Base-by-base conservation (phyloP, 1,284 basidiomycete genomes). In the Apiotrichum veenhuisii region DNA sequence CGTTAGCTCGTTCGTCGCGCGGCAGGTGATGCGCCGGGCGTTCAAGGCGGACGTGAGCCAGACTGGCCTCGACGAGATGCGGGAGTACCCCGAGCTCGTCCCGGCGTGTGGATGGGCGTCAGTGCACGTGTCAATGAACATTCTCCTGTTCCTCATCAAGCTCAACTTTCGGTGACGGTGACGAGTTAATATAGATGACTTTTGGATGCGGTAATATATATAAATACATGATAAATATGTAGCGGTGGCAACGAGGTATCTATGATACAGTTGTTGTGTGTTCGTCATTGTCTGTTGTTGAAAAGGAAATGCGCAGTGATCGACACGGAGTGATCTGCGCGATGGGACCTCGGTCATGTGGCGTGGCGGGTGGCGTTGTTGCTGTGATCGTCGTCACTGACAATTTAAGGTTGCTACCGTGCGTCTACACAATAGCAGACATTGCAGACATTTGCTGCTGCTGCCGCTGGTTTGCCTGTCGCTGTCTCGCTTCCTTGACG, bases 111-210 rank as follows among this genome's bases (percentile, higher is more conserved):
- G 80, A 10, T 82, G 80, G 80, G 79, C 80, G 2, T 74, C 76
- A 1, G 76, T 82, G 1, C 81, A 83, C 65, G 81, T 82, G 17
- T 75, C 81, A 9, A 81, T 80, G 76, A 82, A 82, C 65, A 81
- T 83, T 65, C 75, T 83, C 23, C 66, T 83, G 44, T 82, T 80
- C 64, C 70, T 81, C 10, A 74, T 76, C 65, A 76, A 76, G 59
- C 64, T 76, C 26, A 76, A 76, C 52, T 76, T 76, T 57, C 55
- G 74, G 46, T 74, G 59, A 36, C 30, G 30, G 12, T 12, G 30
- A 30, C 30, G 5, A 12, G 7, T 30, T 5, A 23, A 12, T 38
- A 9, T 38, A 38, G 37, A 38, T 38, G 12, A 15, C 9, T 34
- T 34, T 9, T 34, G 12, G 37, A 17, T 38, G 4, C 17, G 37